phyloP scores from a whole-genome alignment of 495 filamentous ascomycete species.

The Emericellopsis terricola region DNA sequence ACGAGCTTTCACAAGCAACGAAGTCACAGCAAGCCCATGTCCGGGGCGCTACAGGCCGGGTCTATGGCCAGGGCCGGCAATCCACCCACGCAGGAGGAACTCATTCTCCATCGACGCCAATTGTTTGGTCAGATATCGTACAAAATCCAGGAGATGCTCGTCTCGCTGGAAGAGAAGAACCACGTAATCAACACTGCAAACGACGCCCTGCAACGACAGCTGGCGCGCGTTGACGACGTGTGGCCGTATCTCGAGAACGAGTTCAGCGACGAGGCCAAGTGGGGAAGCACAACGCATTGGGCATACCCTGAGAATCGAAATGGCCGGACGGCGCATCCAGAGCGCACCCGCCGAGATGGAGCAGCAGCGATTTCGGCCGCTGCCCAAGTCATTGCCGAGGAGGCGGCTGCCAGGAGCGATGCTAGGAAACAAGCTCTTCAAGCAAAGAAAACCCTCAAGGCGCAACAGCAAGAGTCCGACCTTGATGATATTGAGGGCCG shows the following conservation, averaged over 20 bases:
- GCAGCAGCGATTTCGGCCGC: slow-evolving; percentile 50
- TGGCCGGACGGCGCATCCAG: slow-evolving; percentile 41
- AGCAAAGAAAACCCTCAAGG: slow-evolving; percentile 50
- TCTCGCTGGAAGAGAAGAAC: slow-evolving; percentile 88
- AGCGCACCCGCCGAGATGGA: slow-evolving; percentile 60
- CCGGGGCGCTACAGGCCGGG: slow-evolving; percentile 18
- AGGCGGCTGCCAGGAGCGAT: slow-evolving; percentile 64
- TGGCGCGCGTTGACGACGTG: slow-evolving; percentile 64
- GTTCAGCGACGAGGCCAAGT: slow-evolving; percentile 84
- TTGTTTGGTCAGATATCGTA: slow-evolving; percentile 41
- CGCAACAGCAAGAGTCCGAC: slow-evolving; percentile 53
- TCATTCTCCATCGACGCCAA: slow-evolving; percentile 39
- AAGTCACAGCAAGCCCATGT: slow-evolving; percentile 8
- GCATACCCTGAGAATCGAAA: slow-evolving; percentile 76
- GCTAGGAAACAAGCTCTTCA: slow-evolving; percentile 60
- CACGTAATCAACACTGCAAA: slow-evolving; percentile 83
- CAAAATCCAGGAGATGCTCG: slow-evolving; percentile 57
- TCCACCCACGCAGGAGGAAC: slow-evolving; percentile 25
- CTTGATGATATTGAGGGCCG: slow-evolving; percentile 47
- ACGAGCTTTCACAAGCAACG: slow-evolving; percentile 21
- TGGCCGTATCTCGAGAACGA: slow-evolving; percentile 72
- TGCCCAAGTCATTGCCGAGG: slow-evolving; percentile 54
- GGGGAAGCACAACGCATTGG: slow-evolving; percentile 86
- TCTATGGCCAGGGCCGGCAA: background rate
- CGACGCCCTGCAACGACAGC: slow-evolving; percentile 71